Evolutionary conservation across 2,329 filamentous ascomycete species (phyloP).

Genomic region (Ophidiomyces ophidiicola): DNA sequence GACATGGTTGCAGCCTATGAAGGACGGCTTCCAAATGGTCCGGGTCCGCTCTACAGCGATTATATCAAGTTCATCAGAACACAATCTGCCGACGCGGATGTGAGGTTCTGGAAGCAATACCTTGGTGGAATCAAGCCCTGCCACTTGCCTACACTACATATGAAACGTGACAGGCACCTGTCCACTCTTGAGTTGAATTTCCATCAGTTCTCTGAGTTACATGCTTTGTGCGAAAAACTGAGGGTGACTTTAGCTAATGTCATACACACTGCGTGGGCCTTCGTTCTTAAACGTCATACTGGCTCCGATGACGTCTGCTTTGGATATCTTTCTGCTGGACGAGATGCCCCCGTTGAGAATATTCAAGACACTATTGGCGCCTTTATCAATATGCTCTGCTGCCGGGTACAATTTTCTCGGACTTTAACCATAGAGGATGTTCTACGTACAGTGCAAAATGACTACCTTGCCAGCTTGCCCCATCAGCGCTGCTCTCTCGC

Average conservation of each 20-base stretch:
- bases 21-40: constrained; percentile 8
- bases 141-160: constrained; percentile 11
- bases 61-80: constrained; percentile 15
- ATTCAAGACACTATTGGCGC: constrained; percentile 33
- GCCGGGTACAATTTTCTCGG: constrained; percentile 14
- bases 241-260: constrained; percentile 19
- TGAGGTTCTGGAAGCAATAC: constrained; percentile 22
- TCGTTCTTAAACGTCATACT: constrained; percentile 17
- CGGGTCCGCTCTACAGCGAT: constrained; percentile 14
- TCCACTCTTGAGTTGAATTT: constrained; percentile 10
- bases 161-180: constrained; percentile 3
- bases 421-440: constrained; percentile 8
- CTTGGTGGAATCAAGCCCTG: constrained; percentile 20
- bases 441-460: constrained; percentile 13
- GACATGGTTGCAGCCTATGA: constrained; percentile 31
- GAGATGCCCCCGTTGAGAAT: constrained; percentile 28
- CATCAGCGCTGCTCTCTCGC: constrained; percentile 15
- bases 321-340: constrained; percentile 22
- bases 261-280: constrained; percentile 20
- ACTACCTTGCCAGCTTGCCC: constrained; percentile 14
- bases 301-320: constrained; percentile 22
- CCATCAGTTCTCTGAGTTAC: constrained; percentile 10
- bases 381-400: constrained; percentile 33
- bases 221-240: constrained; percentile 12
- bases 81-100: constrained; percentile 8